Percentiles rank a stretch among this genome's conserved stretches.
These are phyloP conservation scores for Neurospora sp. DNA, from an alignment of 495 filamentous ascomycete species.

Conservation along the genomic window DNA sequence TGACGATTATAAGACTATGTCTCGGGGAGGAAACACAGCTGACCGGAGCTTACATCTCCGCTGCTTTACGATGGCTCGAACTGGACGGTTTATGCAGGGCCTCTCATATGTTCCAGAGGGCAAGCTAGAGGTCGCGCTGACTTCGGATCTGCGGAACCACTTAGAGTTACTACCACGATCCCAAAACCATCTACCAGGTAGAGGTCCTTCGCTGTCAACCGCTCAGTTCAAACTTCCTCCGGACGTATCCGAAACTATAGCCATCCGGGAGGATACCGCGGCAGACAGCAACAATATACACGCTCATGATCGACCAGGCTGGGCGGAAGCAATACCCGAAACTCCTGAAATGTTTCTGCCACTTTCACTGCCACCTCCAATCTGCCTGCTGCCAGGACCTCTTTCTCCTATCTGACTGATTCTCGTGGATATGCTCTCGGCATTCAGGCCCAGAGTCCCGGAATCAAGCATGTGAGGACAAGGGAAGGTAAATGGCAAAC, in stretches of 20 bases:
- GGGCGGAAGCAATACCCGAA: neutral
- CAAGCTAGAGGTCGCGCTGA: neutral
- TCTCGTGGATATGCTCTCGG: constrained; percentile 11
- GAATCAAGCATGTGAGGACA: too few species aligned
- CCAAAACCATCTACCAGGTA: neutral
- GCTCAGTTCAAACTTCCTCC: neutral
- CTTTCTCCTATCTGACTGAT: neutral
- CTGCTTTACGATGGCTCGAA: neutral
- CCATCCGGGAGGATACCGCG: neutral
- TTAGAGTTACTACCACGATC: neutral
- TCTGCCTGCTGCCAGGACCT: constrained; percentile 5
- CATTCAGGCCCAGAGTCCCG: constrained; percentile 16
- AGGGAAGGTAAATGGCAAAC: too few species aligned
- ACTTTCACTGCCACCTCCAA: constrained; percentile 10
- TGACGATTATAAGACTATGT: neutral
- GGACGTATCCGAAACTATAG: neutral
- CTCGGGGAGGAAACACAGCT: neutral
- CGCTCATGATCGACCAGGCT: neutral
- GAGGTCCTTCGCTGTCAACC: neutral
- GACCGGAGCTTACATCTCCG: neutral
- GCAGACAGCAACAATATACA: neutral
- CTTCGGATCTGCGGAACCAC: neutral
- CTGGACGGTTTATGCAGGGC: neutral
- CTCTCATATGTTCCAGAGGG: neutral
- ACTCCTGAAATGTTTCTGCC: constrained; percentile 5